A percentile compares a stretch with the other conserved stretches of the same genome.
Evolutionary conservation across 805 yeast genomes (phyloP).

Genomic region (Cyberlindnera veronae): DNA sequence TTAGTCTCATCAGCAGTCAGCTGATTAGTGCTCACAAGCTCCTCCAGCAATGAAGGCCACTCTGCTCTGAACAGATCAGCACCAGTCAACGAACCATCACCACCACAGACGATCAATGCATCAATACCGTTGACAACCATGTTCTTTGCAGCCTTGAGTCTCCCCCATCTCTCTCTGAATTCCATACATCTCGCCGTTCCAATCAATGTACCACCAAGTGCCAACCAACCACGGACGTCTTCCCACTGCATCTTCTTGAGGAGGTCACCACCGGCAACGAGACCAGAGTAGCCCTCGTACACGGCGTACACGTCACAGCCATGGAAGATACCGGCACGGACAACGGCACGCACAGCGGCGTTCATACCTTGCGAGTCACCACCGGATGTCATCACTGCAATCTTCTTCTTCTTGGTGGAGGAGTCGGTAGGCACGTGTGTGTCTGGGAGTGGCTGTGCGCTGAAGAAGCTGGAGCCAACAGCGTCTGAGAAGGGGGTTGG

Average conservation of each 20-base stretch:
- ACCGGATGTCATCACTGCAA: constrained; percentile 97
- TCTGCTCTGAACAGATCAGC: constrained; percentile 92
- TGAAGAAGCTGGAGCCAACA: constrained; percentile 17
- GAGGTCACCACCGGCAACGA: constrained; percentile 76
- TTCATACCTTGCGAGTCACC: constrained; percentile 99
- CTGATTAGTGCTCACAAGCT: constrained; percentile 53
- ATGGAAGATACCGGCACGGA: constrained; percentile 81
- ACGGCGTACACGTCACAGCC: constrained; percentile 91
- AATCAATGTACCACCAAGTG: constrained; percentile 91
- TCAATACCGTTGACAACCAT: constrained; percentile 87
- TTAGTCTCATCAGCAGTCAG: constrained; percentile 57
- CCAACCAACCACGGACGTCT: constrained; percentile 91
- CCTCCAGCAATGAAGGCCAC: constrained; percentile 87
- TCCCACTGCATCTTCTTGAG: constrained; percentile 72
- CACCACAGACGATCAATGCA: constrained; percentile 95
- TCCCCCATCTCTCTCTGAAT: constrained; percentile 82
- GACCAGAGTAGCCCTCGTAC: constrained; percentile 92
- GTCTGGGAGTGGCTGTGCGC: constrained; percentile 8
- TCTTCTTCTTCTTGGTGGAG: constrained; percentile 37
- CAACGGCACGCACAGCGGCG: constrained; percentile 93
- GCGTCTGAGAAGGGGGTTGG: constrained; percentile 23
- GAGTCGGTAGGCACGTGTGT: constrained; percentile 1
- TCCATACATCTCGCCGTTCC: constrained; percentile 94
- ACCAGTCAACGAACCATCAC: constrained; percentile 98
- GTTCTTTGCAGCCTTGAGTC: constrained; percentile 79